Evolutionary conservation across 352 stramenopile species (phyloP).

Genomic region (Phytophthora brassicae): DNA sequence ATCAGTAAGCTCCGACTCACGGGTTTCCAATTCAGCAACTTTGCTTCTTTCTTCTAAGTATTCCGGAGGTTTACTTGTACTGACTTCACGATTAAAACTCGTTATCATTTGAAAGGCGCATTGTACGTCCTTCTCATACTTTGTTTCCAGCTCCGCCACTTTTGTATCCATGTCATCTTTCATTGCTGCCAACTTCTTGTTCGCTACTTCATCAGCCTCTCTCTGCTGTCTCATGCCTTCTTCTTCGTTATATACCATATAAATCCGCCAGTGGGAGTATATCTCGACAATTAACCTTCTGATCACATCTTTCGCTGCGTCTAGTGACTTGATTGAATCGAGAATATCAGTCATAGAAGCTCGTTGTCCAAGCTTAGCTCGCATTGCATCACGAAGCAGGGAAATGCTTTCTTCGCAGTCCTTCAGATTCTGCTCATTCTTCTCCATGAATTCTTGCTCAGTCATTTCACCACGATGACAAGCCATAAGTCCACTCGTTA

Average conservation of each 20-base stretch:
- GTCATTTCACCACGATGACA: conserved; percentile 34
- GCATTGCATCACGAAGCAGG: conserved; percentile 48
- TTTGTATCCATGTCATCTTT: conserved; percentile 30
- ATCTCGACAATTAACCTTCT: conserved; percentile 52
- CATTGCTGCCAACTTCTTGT: conserved; percentile 15
- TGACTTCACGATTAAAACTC: conserved; percentile 25
- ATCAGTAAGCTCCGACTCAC: conserved; percentile 16
- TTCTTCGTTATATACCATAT: conserved; percentile 38
- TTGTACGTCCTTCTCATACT: conserved; percentile 41
- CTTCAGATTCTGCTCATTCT: conserved; percentile 55
- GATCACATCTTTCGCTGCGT: conserved; percentile 49
- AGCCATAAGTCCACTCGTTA: conserved; percentile 39
- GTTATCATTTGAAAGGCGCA: conserved; percentile 41
- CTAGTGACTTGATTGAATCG: conserved; percentile 47
- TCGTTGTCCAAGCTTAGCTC: conserved; percentile 19
- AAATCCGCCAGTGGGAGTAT: conserved; percentile 53
- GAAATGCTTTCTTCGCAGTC: conserved; percentile 64
- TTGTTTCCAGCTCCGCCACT: conserved; percentile 26
- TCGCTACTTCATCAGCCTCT: conserved; percentile 9
- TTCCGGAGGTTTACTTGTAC: conserved; percentile 10
- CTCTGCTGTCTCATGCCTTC: conserved; percentile 15
- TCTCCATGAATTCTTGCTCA: conserved; percentile 54
- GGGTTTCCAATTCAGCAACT: conserved; percentile 30
- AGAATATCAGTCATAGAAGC: conserved; percentile 37
- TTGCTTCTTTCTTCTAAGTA: conserved; percentile 17